phyloP scores from a whole-genome alignment of 202 grass and related monocot genomes.

The Panicum hallii region DNA sequence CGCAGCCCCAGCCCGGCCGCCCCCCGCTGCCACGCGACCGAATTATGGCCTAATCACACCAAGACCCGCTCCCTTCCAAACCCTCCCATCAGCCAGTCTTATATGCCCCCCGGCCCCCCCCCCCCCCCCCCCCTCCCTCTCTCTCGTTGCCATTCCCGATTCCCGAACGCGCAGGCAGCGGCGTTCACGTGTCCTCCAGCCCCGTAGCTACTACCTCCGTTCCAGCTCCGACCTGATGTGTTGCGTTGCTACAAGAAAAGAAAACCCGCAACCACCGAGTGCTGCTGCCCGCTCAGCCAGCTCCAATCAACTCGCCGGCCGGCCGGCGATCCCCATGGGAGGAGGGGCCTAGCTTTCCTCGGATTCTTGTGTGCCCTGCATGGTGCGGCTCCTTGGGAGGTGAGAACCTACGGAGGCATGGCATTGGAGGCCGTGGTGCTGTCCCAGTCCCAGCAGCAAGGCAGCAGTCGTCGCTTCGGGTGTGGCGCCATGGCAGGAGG shows the following conservation, averaged over 20 bases:
- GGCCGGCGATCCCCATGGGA: constrained; percentile 28
- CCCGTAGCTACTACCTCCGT: neutral
- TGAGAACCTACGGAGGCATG: constrained; percentile 50
- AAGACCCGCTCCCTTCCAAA: constrained; percentile 55
- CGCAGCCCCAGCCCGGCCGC: neutral
- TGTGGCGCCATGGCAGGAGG: constrained; percentile 54
- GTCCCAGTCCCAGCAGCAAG: constrained; percentile 43
- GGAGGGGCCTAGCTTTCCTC: constrained; percentile 9
- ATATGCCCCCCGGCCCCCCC: constrained; percentile 7
- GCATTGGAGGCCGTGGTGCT: constrained; percentile 70
- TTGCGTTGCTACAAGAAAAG: constrained; percentile 29
- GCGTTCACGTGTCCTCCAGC: constrained; percentile 47
- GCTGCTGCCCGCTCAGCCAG: neutral
- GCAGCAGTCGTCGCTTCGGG: constrained; percentile 32
- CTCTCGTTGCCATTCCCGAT: constrained; percentile 30
- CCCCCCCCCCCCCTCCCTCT: neutral
- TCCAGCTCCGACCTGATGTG: constrained; percentile 23
- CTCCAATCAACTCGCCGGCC: constrained; percentile 19
- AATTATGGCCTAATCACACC: constrained; percentile 79
- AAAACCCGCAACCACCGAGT: neutral
- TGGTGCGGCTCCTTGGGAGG: constrained; percentile 22
- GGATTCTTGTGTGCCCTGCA: neutral
- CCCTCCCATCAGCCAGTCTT: constrained; percentile 42
- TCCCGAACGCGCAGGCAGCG: constrained; percentile 39
- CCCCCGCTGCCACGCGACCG: constrained; percentile 38